Percentiles rank a stretch among this genome's conserved stretches.
These are phyloP conservation scores for Penicillium chermesinum DNA, from an alignment of 495 filamentous ascomycete species.

Conservation along the genomic window DNA sequence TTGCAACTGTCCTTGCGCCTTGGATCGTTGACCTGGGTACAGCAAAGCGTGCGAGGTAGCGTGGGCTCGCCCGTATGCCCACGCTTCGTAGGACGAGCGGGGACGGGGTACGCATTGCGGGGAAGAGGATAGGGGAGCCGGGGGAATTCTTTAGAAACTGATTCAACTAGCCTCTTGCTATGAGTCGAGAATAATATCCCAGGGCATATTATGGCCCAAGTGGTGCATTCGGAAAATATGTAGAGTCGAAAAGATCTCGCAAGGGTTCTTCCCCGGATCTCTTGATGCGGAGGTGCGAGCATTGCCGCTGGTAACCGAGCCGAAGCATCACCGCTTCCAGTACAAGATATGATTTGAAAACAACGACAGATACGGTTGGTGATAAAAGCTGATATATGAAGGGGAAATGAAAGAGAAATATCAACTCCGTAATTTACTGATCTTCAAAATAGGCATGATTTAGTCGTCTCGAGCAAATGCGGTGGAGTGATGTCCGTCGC, in stretches of 20 bases:
- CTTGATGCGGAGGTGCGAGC: slow-evolving; percentile 35
- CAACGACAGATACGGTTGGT: neutral
- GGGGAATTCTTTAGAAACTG: too few relatives aligned
- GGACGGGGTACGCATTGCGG: slow-evolving; percentile 38
- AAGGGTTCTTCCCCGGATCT: slow-evolving; percentile 21
- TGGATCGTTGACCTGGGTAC: neutral
- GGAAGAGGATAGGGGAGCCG: slow-evolving; percentile 8
- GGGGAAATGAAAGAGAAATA: neutral
- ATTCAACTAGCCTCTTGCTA: too few relatives aligned
- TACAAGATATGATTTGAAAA: neutral
- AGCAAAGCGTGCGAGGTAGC: slow-evolving; percentile 9
- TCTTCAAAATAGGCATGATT: neutral
- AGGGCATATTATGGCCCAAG: neutral
- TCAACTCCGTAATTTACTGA: neutral
- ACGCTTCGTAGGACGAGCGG: slow-evolving; percentile 33
- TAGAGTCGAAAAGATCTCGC: slow-evolving; percentile 5
- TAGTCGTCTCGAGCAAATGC: too few relatives aligned
- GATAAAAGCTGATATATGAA: neutral
- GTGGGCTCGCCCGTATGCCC: slow-evolving; percentile 20
- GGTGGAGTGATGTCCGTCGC: too few relatives aligned
- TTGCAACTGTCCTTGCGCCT: slow-evolving; percentile 38
- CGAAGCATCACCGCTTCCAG: neutral
- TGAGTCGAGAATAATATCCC: neutral
- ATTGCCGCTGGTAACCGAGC: slow-evolving; percentile 39
- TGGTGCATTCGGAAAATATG: neutral